A percentile compares a stretch with the other conserved stretches of the same genome.
Conservation (phyloP, 371 early-diverging fungal species). For the Mucor indicus region DNA sequence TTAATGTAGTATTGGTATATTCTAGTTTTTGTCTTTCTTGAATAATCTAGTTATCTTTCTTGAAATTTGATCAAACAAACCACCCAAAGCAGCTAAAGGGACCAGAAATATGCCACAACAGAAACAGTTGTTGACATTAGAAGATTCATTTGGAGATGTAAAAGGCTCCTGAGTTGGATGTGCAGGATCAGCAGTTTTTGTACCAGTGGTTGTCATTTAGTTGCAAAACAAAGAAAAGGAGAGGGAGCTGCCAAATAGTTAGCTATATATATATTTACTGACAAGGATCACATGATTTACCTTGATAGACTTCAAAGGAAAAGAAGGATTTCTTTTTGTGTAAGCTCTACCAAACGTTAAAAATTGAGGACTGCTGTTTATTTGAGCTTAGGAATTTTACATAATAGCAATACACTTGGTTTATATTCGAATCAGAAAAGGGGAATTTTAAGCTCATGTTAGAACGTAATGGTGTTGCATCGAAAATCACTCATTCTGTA, state of each 20-base stretch:
- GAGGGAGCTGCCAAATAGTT: neutral
- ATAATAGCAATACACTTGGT: too few species aligned
- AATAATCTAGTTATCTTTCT: constrained; percentile 22
- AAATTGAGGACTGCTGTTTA: too few species aligned
- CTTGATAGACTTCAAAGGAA: too few species aligned
- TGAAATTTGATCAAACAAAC: constrained; percentile 26
- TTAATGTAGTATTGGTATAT: neutral
- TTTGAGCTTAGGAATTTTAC: too few species aligned
- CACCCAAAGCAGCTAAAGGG: constrained; percentile 34
- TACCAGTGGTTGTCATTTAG: neutral
- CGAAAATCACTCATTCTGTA: too few species aligned
- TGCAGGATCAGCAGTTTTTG: constrained; percentile 1
- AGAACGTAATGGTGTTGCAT: too few species aligned
- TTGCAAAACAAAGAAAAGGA: neutral
- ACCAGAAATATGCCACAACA: constrained; percentile 30
- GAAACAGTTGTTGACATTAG: constrained; percentile 23
- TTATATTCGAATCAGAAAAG: too few species aligned
- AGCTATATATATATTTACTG: neutral
- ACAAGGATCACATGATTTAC: too few species aligned
- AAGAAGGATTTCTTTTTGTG: too few species aligned
- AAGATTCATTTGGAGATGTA: constrained; percentile 22
- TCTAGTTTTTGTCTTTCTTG: neutral
- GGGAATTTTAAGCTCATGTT: too few species aligned
- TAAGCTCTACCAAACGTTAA: too few species aligned
- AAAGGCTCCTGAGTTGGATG: constrained; percentile 30